Evolutionary conservation across 1,284 basidiomycete genomes (phyloP).

Genomic region (Ceratobasidium sp.): DNA sequence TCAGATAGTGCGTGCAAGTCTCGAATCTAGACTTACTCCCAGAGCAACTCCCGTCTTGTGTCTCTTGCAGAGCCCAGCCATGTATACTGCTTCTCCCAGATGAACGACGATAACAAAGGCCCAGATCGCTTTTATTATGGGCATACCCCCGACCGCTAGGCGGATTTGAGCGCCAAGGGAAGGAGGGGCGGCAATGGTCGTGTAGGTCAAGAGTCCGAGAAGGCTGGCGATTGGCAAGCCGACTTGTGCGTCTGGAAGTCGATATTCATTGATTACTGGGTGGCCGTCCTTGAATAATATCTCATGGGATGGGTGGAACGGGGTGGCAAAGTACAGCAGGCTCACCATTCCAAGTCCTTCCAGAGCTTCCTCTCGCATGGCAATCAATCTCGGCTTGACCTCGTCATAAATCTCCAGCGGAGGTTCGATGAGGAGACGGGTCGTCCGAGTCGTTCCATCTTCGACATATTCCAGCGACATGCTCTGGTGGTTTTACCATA

Average conservation of each 20-base stretch:
- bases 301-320: not conserved
- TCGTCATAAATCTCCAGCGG: constrained; percentile 77
- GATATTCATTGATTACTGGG: constrained; percentile 11
- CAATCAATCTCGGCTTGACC: constrained; percentile 77
- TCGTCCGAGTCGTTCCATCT: constrained; percentile 60
- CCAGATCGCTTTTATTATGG: constrained; percentile 54
- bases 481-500: constrained; percentile 58
- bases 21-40: constrained; percentile 61
- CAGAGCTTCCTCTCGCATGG: constrained; percentile 78
- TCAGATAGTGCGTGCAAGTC: constrained; percentile 21
- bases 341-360: constrained; percentile 78
- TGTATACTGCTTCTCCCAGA: constrained; percentile 65
- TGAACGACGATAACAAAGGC: constrained; percentile 57
- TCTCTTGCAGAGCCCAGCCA: constrained; percentile 63
- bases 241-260: constrained; percentile 3
- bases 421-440: constrained; percentile 70
- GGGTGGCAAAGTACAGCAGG: constrained; percentile 38
- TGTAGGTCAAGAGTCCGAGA: constrained; percentile 10
- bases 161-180: constrained; percentile 25
- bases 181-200: constrained; percentile 10
- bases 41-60: constrained; percentile 65
- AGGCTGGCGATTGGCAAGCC: constrained; percentile 11
- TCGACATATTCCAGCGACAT: constrained; percentile 75
- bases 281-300: constrained; percentile 1
- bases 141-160: constrained; percentile 46